These are phyloP conservation scores for Penicillium sp. DNA, from an alignment of 2,329 filamentous ascomycete species.

Conservation along the genomic window DNA sequence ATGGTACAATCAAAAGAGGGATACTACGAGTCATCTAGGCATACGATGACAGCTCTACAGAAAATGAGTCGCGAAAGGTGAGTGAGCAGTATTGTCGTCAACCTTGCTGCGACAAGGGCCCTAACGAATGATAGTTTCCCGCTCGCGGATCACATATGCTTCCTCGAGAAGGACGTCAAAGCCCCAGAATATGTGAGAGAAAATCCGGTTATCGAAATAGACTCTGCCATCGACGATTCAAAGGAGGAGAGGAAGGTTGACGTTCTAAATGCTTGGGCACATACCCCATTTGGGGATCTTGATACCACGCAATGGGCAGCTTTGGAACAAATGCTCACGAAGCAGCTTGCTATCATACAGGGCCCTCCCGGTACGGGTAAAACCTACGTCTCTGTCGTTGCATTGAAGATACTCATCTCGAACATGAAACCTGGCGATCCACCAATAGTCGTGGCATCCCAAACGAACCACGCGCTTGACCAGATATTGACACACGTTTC, in stretches of 20 bases:
- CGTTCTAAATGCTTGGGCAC: slow-evolving; percentile 61
- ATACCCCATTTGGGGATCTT: slow-evolving; percentile 51
- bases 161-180: slow-evolving; percentile 44
- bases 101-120: not conserved
- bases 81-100: slow-evolving; percentile 12
- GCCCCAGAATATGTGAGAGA: slow-evolving; percentile 59
- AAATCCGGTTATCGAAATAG: slow-evolving; percentile 58
- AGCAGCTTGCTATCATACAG: slow-evolving; percentile 76
- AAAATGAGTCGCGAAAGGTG: slow-evolving; percentile 60
- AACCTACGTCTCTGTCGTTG: slow-evolving; percentile 78
- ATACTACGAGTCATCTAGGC: slow-evolving; percentile 77
- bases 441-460: slow-evolving; percentile 79
- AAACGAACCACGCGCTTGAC: slow-evolving; percentile 90
- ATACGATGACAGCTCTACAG: slow-evolving; percentile 76
- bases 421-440: slow-evolving; percentile 62
- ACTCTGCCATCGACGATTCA: slow-evolving; percentile 44
- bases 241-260: slow-evolving; percentile 54
- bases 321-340: slow-evolving; percentile 71
- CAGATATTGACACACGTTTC: slow-evolving; percentile 73
- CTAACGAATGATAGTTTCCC: slow-evolving; percentile 46
- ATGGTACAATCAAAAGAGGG: slow-evolving; percentile 78
- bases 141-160: slow-evolving; percentile 49
- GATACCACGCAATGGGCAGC: slow-evolving; percentile 75
- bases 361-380: slow-evolving; percentile 83
- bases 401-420: slow-evolving; percentile 67